Base-by-base conservation (phyloP, 768 basidiomycete genomes). In the Lepiota subincarnata region DNA sequence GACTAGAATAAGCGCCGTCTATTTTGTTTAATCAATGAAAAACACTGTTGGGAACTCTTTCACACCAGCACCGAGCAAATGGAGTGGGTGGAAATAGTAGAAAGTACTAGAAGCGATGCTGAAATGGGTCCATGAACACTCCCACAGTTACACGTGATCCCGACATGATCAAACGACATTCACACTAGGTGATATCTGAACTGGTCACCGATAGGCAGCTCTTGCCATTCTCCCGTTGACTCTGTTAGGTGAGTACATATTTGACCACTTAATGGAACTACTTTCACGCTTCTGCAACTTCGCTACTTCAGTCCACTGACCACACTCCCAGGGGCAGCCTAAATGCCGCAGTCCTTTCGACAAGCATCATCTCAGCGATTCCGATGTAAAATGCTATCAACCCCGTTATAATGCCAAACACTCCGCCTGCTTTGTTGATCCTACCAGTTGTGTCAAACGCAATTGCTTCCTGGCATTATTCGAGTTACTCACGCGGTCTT, bases 351-450 rank as follows among this genome's bases (percentile, higher is more conserved):
- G 61, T 59, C 13, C 61, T 57, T 62, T 79, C 76, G 0, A 67
- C 64, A 1, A 59, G 59, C 37, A 78, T 58, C 56, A 79, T 55
- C 38, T 76, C 70, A 31, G 66, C 61, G 12, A 76, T 52, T 35
- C 73, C 76, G 47, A 75, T 72, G 57, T 79, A 79, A 60, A 71
- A 78, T 1, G 76, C 78, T 26, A 77, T 63, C 22, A 78, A 62
- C 0, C 70, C 73, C 1, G 71, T 72, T 10, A 73, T 62, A 42
- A 76, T 64, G 24, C 76, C 76, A 11, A 73, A 60, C 1, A 59
- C 66, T 12, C 76, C 76, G 13, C 76, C 78, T 0, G 68, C 73
- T 36, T 68, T 73, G 35, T 64, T 67, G 10, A 71, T 49, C 18
- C 74, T 72, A 48, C 8, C 44, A 31, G 36, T 10, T 37, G 46